phyloP scores from a whole-genome alignment of 108 stramenopile genomes.

The Skeletonema menzelii region DNA sequence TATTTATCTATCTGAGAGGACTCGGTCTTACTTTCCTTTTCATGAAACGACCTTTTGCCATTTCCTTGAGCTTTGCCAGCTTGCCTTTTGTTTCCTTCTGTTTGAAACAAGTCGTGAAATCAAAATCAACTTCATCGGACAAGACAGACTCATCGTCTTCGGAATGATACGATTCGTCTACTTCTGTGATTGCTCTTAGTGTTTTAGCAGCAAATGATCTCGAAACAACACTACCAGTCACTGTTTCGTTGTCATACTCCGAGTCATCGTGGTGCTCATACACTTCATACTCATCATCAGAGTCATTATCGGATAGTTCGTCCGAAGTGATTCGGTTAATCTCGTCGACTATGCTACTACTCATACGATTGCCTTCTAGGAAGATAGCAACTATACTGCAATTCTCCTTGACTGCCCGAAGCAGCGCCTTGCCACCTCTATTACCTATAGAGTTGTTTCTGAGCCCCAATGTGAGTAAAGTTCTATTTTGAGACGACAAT shows the following conservation, averaged over 20 bases:
- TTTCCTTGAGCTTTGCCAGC: neutral
- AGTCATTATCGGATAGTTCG: neutral
- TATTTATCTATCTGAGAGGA: neutral
- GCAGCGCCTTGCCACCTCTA: slow-evolving; percentile 36
- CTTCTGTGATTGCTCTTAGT: slow-evolving; percentile 22
- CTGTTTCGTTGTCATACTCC: slow-evolving; percentile 10
- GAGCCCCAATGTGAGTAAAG: slow-evolving; percentile 24
- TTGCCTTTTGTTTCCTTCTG: neutral
- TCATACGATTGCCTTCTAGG: slow-evolving; percentile 37
- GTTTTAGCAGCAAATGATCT: slow-evolving; percentile 9
- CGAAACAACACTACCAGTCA: slow-evolving; percentile 13
- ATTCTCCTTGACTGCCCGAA: slow-evolving; percentile 26
- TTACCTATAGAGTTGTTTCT: slow-evolving; percentile 33
- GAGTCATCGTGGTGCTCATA: neutral
- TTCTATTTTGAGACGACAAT: slow-evolving; percentile 20
- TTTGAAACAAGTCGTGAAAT: neutral
- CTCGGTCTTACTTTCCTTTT: slow-evolving; percentile 3
- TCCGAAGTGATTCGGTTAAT: slow-evolving; percentile 13
- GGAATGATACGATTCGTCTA: slow-evolving; percentile 1
- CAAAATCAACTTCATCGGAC: neutral
- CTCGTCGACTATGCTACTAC: slow-evolving; percentile 15
- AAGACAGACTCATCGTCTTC: neutral
- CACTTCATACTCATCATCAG: slow-evolving; percentile 9
- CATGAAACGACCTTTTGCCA: neutral
- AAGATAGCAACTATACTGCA: slow-evolving; percentile 20